Evolutionary conservation across 768 basidiomycete genomes (phyloP).

Genomic region (Punctularia strigosozonata): DNA sequence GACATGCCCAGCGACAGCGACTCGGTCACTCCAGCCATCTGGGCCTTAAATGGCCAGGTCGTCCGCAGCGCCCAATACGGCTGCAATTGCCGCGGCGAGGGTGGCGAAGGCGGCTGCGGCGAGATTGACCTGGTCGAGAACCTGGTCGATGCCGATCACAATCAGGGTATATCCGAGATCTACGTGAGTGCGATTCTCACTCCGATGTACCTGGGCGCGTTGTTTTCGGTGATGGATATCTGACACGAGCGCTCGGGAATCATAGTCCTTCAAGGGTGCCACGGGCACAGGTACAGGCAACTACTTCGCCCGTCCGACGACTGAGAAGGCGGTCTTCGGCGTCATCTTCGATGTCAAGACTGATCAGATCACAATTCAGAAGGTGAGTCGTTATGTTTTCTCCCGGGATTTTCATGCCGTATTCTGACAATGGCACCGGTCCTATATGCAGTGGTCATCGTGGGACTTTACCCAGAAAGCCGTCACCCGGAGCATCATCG

Average conservation of each 20-base stretch:
- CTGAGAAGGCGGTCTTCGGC: constrained; percentile 8
- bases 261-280: constrained; percentile 18
- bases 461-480: constrained; percentile 15
- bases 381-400: no score
- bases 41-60: constrained; percentile 17
- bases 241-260: no score
- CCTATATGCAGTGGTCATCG: constrained; percentile 9
- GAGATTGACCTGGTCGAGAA: constrained; percentile 19
- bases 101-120: constrained; percentile 12
- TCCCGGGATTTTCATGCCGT: no score
- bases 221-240: no score
- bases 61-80: constrained; percentile 19
- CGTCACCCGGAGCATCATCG: constrained; percentile 12
- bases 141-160: constrained; percentile 9
- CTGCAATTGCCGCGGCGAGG: constrained; percentile 20
- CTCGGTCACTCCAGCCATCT: constrained; percentile 13
- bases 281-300: constrained; percentile 13
- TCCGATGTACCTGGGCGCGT: no score
- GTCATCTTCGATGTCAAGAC: constrained; percentile 17
- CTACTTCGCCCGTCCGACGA: constrained; percentile 14
- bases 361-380: constrained; percentile 14
- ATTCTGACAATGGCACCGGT: no score
- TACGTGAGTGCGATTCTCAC: no score
- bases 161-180: constrained; percentile 17
- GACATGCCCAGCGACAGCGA: constrained; percentile 14